Conservation (phyloP, 2,329 filamentous ascomycete genomes). For the Colletotrichum truncatum region DNA sequence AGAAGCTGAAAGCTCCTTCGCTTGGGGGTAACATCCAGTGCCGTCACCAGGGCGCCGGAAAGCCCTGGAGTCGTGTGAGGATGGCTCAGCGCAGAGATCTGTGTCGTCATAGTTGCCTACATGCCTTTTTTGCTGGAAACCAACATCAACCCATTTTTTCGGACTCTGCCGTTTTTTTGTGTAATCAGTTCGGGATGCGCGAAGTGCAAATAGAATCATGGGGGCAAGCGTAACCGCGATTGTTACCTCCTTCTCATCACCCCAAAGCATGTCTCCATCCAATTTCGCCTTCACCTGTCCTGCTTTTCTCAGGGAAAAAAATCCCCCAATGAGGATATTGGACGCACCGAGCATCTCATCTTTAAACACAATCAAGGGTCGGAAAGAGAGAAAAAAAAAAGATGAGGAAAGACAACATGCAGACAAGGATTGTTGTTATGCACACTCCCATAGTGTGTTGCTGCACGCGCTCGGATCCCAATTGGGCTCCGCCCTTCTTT, state of each 20-base stretch:
- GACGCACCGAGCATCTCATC: constrained; percentile 14
- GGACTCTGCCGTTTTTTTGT: no score
- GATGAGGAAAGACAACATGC: constrained; percentile 8
- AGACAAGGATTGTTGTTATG: constrained; percentile 11
- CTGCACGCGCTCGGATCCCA: neutral
- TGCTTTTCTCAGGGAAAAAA: neutral
- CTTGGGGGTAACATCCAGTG: neutral
- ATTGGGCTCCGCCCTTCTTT: constrained; percentile 27
- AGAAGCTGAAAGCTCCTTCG: neutral
- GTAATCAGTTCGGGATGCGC: neutral
- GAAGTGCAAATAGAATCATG: neutral
- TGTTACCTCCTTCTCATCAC: neutral
- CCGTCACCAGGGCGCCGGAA: neutral
- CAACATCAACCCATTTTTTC: neutral
- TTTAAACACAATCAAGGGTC: constrained; percentile 1
- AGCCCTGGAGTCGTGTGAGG: neutral
- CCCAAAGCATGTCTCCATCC: neutral
- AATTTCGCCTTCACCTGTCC: neutral
- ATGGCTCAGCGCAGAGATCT: neutral
- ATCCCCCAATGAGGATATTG: neutral
- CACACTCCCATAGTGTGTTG: constrained; percentile 9
- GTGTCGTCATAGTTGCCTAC: neutral
- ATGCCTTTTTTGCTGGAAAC: neutral
- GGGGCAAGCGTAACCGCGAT: neutral
- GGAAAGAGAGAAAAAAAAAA: no score